These are phyloP conservation scores for Ephemerocybe angulata DNA, from an alignment of 768 basidiomycete genomes.

Conservation along the genomic window DNA sequence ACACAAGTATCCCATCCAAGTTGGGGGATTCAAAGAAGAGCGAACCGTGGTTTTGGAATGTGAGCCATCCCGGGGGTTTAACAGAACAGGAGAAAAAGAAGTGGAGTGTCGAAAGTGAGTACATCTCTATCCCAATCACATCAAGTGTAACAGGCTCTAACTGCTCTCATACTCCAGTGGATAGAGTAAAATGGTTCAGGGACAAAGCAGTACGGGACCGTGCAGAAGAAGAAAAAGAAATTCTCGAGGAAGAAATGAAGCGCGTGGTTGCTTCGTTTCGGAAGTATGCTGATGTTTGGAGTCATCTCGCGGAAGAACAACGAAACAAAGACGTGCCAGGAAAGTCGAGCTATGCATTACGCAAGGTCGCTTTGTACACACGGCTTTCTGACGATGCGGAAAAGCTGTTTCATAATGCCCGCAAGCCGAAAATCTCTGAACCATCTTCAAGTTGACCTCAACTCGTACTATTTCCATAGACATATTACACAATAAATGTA, in stretches of 20 bases:
- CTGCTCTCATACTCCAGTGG: constrained; percentile 12
- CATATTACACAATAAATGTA: too few species aligned
- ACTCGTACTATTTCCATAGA: too few species aligned
- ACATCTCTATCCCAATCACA: not conserved
- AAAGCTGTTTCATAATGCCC: not conserved
- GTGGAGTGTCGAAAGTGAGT: constrained; percentile 17
- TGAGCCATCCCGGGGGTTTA: not conserved
- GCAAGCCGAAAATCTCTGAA: not conserved
- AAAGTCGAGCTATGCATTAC: not conserved
- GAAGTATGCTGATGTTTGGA: not conserved
- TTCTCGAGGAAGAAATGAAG: constrained; percentile 24
- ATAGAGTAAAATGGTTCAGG: constrained; percentile 25
- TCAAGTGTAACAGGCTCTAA: not conserved
- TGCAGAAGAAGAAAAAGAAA: constrained; percentile 24
- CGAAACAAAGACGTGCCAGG: not conserved
- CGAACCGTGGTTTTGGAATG: constrained; percentile 2
- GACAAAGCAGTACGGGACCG: constrained; percentile 22
- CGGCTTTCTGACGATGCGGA: not conserved
- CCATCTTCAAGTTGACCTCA: not conserved
- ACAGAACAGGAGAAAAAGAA: constrained; percentile 8
- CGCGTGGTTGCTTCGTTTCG: constrained; percentile 9
- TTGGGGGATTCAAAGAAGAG: constrained; percentile 10
- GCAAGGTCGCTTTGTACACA: not conserved
- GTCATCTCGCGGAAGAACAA: not conserved
- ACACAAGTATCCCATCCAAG: not conserved